phyloP scores from a whole-genome alignment of 306 rosid genomes.

The Quercus suber region DNA sequence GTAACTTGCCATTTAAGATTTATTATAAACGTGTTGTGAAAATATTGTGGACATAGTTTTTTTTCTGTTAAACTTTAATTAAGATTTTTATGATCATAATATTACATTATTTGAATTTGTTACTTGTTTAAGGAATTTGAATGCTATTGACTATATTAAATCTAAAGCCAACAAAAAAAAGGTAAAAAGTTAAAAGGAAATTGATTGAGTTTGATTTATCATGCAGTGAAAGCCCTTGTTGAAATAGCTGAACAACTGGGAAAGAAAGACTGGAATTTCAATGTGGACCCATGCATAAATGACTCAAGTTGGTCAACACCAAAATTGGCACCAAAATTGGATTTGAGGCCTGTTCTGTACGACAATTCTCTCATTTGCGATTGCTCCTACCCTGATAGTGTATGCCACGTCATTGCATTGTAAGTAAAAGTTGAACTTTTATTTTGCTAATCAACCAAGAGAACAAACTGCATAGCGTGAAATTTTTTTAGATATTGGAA shows the following conservation, averaged over 20 bases:
- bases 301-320: slow-evolving; percentile 13
- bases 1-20: too few species aligned
- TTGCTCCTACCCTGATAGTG: neutral
- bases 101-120: too few species aligned
- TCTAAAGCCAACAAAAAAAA: too few species aligned
- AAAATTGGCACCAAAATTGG: neutral
- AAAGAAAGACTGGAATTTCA: slow-evolving; percentile 20
- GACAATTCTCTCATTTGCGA: slow-evolving; percentile 21
- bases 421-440: neutral
- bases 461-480: too few species aligned
- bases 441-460: neutral
- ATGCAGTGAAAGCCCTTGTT: slow-evolving; percentile 6
- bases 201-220: neutral
- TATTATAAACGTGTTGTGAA: too few species aligned
- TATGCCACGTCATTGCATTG: slow-evolving; percentile 20
- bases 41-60: too few species aligned
- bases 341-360: neutral
- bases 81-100: too few species aligned
- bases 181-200: too few species aligned
- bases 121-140: too few species aligned
- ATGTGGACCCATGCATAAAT: slow-evolving; percentile 18
- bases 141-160: too few species aligned
- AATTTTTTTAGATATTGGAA: too few species aligned
- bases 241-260: slow-evolving; percentile 17
- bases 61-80: too few species aligned